Evolutionary conservation across 1,284 basidiomycete species (phyloP).

Genomic region (Heterobasidion parviporum): DNA sequence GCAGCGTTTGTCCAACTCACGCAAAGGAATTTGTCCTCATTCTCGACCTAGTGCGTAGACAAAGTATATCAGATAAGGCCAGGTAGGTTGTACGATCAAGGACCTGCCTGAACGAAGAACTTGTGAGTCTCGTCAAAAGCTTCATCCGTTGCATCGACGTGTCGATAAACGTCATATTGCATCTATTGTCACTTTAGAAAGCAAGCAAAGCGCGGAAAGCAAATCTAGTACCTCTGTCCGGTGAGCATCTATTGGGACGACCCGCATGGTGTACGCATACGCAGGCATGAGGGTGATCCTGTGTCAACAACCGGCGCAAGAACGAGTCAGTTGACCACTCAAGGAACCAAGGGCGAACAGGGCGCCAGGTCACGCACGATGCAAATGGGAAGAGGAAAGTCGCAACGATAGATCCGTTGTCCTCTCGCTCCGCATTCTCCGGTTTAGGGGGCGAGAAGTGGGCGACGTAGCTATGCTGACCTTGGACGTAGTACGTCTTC

Average conservation of each 20-base stretch:
- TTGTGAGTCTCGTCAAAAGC: not conserved
- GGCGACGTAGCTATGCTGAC: not conserved
- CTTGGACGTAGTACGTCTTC: not conserved
- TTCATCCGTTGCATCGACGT: not conserved
- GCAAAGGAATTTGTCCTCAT: not conserved
- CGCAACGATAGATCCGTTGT: not conserved
- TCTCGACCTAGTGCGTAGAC: not conserved
- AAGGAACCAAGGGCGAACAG: too few relatives aligned
- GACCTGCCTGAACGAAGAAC: not conserved
- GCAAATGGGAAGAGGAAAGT: not conserved
- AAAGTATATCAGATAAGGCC: not conserved
- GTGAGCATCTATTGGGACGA: not conserved
- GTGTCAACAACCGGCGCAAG: not conserved
- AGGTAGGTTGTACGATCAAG: not conserved
- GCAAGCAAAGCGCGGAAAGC: not conserved
- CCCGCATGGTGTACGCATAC: not conserved
- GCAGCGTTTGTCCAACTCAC: not conserved
- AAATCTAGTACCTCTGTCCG: not conserved
- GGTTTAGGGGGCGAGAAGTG: not conserved
- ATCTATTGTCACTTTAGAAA: not conserved
- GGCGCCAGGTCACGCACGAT: not conserved
- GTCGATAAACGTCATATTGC: not conserved
- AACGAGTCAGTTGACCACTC: not conserved
- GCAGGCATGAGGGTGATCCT: not conserved
- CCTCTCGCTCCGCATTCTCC: not conserved